A percentile compares a stretch with the other conserved stretches of the same genome.
Conservation (phyloP, 1,284 basidiomycete genomes). For the Microbotryomycetes sp. region DNA sequence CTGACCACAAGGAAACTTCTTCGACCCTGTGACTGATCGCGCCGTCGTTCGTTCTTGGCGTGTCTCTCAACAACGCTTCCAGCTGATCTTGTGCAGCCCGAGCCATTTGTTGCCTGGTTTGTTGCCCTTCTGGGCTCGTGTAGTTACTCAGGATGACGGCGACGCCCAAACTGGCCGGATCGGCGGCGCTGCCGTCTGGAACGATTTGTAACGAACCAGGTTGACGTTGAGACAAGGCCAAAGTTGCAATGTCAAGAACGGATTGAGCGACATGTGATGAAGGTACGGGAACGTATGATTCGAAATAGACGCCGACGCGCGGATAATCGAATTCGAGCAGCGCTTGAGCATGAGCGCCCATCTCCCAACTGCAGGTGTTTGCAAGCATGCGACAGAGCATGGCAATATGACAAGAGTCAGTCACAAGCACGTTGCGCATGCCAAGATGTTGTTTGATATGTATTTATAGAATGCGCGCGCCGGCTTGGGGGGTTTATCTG, state of each 20-base stretch:
- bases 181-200: constrained; percentile 58
- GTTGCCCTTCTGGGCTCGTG: constrained; percentile 3
- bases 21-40: constrained; percentile 69
- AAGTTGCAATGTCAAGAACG: constrained; percentile 7
- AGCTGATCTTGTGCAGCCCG: constrained; percentile 23
- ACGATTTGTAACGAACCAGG: constrained; percentile 34
- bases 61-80: constrained; percentile 13
- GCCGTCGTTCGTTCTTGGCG: constrained; percentile 54
- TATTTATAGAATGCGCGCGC: no score
- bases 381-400: no score
- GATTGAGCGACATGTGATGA: constrained; percentile 3
- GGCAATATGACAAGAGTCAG: no score
- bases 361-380: constrained; percentile 81
- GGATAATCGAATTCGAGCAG: constrained; percentile 61
- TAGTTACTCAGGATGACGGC: constrained; percentile 59
- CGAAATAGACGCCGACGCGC: constrained; percentile 54
- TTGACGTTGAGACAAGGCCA: constrained; percentile 7
- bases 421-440: no score
- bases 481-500: no score
- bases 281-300: constrained; percentile 32
- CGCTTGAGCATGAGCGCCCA: constrained; percentile 65
- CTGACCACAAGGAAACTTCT: constrained; percentile 49
- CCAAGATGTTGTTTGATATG: no score
- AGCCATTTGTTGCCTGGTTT: background rate
- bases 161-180: constrained; percentile 76